These are phyloP conservation scores for Lachnellula suecica DNA, from an alignment of 2,329 filamentous ascomycete species.

Conservation along the genomic window DNA sequence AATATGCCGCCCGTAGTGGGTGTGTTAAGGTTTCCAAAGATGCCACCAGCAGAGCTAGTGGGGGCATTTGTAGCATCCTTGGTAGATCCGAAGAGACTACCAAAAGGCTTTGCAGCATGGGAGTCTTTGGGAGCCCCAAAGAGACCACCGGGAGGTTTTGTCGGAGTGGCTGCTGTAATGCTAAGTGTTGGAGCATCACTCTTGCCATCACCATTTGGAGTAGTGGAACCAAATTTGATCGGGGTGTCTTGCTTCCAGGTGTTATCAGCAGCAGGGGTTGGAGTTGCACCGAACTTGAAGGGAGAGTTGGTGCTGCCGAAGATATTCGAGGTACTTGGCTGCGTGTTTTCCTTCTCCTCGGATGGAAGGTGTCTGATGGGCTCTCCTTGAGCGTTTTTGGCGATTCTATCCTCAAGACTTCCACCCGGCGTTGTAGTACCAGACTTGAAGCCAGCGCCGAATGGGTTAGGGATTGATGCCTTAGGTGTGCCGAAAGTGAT, in stretches of 20 bases:
- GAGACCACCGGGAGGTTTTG: constrained; percentile 14
- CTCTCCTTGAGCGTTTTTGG: neutral
- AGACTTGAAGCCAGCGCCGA: constrained; percentile 32
- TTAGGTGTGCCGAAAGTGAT: constrained; percentile 11
- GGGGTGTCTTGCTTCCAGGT: constrained; percentile 51
- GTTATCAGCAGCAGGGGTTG: constrained; percentile 32
- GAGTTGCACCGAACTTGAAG: constrained; percentile 13
- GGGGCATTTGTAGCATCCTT: constrained; percentile 2
- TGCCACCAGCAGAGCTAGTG: too few relatives aligned
- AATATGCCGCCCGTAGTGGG: constrained; percentile 17
- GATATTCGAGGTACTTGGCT: constrained; percentile 24
- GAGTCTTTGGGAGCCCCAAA: constrained; percentile 13
- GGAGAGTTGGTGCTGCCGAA: constrained; percentile 20
- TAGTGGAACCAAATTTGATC: constrained; percentile 40
- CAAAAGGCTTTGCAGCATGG: constrained; percentile 10
- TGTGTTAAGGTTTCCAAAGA: too few relatives aligned
- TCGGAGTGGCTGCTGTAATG: constrained; percentile 22
- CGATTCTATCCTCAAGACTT: constrained; percentile 46
- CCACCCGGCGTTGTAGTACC: constrained; percentile 41
- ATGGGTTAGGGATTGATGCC: too few relatives aligned
- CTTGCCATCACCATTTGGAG: constrained; percentile 17
- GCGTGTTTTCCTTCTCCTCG: constrained; percentile 34
- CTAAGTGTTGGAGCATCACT: constrained; percentile 12
- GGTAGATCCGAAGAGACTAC: constrained; percentile 13
- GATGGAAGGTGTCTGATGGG: too few relatives aligned